Conservation (phyloP, 768 basidiomycete genomes). For the Termitomyces sp. region DNA sequence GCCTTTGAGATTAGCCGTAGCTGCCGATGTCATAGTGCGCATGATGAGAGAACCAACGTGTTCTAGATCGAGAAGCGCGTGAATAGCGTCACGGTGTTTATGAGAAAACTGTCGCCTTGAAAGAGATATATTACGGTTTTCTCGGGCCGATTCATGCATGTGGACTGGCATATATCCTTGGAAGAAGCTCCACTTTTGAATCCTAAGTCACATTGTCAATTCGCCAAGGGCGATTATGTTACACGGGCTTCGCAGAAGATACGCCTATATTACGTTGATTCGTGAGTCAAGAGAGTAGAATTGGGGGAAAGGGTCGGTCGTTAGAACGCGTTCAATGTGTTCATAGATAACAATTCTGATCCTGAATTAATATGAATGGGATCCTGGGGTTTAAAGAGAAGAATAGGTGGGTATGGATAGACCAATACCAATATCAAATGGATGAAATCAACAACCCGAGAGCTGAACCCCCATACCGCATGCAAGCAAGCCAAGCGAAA, state of each 20-base stretch:
- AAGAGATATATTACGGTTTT: too few species aligned
- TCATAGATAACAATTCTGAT: not conserved
- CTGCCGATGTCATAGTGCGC: not conserved
- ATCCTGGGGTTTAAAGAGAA: not conserved
- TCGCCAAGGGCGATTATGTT: not conserved
- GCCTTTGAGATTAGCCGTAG: conserved; percentile 12
- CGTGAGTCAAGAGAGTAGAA: not conserved
- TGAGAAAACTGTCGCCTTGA: too few species aligned
- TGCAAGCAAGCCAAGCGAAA: conserved; percentile 17
- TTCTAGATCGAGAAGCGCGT: not conserved
- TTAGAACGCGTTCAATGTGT: not conserved
- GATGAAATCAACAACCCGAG: conserved; percentile 1
- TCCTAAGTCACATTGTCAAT: not conserved
- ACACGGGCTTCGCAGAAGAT: not conserved
- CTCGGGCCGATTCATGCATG: not conserved
- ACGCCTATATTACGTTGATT: not conserved
- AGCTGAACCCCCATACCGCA: conserved; percentile 18
- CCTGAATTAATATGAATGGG: not conserved
- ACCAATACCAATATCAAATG: not conserved
- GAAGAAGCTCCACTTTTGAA: not conserved
- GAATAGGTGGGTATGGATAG: not conserved
- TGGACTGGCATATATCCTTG: not conserved
- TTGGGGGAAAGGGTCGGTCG: too few species aligned
- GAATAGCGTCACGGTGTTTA: not conserved
- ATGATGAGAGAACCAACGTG: not conserved